phyloP scores from a whole-genome alignment of 768 basidiomycete genomes.

The Inosperma sp. region DNA sequence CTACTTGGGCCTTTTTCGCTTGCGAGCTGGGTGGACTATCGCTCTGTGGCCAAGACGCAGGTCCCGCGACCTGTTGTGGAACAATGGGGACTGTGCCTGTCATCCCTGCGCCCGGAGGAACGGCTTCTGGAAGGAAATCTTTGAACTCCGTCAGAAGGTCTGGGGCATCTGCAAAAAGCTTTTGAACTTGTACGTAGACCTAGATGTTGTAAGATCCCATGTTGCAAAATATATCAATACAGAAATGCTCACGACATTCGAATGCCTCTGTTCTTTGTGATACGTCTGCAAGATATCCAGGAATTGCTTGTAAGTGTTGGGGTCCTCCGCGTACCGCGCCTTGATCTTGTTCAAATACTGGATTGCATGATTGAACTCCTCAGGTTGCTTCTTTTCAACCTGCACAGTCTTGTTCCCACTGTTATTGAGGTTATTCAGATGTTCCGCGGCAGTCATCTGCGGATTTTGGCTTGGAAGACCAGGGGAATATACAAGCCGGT shows the following conservation, averaged over 20 bases:
- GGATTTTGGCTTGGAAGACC: constrained; percentile 35
- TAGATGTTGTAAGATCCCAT: constrained; percentile 43
- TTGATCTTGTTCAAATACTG: constrained; percentile 99
- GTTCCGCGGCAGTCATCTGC: constrained; percentile 57
- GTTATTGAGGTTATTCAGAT: constrained; percentile 54
- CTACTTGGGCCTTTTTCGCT: constrained; percentile 42
- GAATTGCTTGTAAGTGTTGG: constrained; percentile 90
- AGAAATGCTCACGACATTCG: constrained; percentile 57
- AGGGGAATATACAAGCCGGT: constrained; percentile 43
- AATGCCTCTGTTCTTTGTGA: constrained; percentile 74
- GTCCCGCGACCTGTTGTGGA: constrained; percentile 41
- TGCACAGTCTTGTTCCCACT: constrained; percentile 28
- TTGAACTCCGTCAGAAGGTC: constrained; percentile 80
- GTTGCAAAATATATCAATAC: constrained; percentile 9
- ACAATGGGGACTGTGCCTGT: constrained; percentile 35
- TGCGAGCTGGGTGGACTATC: constrained; percentile 41
- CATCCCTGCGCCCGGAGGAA: constrained; percentile 32
- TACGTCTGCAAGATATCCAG: constrained; percentile 85
- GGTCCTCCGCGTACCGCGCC: constrained; percentile 78
- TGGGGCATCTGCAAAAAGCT: constrained; percentile 75
- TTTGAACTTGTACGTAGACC: constrained; percentile 76
- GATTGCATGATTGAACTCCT: constrained; percentile 91
- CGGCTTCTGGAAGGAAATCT: constrained; percentile 70
- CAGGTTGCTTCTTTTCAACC: constrained; percentile 49
- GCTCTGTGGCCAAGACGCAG: constrained; percentile 37